Percentiles rank a stretch among this genome's conserved stretches.
Evolutionary conservation across 441 rosid species (phyloP).

Genomic region (Kokia cookei): DNA sequence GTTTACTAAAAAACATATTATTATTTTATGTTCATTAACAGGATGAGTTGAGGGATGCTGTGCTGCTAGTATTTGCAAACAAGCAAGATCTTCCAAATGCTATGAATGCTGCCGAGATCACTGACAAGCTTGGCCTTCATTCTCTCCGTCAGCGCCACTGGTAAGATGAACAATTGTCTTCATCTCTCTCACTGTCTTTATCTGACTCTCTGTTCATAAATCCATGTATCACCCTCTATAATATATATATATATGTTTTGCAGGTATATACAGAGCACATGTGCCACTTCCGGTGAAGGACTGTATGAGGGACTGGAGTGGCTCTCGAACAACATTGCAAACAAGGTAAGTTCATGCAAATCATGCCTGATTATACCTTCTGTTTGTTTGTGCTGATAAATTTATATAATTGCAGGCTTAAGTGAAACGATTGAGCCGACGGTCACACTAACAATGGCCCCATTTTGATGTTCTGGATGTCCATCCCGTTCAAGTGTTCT

Average conservation of each 20-base stretch:
- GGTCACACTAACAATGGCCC: slow-evolving; percentile 11
- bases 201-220: background rate
- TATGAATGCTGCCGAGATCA: slow-evolving; percentile 47
- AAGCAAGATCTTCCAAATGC: slow-evolving; percentile 51
- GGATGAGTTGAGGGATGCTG: slow-evolving; percentile 51
- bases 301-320: slow-evolving; percentile 90
- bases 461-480: slow-evolving; percentile 10
- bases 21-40: slow-evolving; percentile 3
- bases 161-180: slow-evolving; percentile 9
- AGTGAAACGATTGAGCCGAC: slow-evolving; percentile 8
- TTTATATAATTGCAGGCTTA: slow-evolving; percentile 36
- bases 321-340: slow-evolving; percentile 90
- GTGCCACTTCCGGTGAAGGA: slow-evolving; percentile 95
- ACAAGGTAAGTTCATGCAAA: slow-evolving; percentile 36
- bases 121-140: slow-evolving; percentile 46
- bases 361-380: background rate
- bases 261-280: slow-evolving; percentile 96
- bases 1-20: background rate
- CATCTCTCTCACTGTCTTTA: background rate
- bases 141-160: slow-evolving; percentile 49
- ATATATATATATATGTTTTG: background rate
- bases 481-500: slow-evolving; percentile 3
- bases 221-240: background rate
- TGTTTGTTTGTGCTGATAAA: background rate
- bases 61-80: slow-evolving; percentile 41